These are phyloP conservation scores for Arthroderma sp. DNA, from an alignment of 2,329 filamentous ascomycete species.

Conservation along the genomic window DNA sequence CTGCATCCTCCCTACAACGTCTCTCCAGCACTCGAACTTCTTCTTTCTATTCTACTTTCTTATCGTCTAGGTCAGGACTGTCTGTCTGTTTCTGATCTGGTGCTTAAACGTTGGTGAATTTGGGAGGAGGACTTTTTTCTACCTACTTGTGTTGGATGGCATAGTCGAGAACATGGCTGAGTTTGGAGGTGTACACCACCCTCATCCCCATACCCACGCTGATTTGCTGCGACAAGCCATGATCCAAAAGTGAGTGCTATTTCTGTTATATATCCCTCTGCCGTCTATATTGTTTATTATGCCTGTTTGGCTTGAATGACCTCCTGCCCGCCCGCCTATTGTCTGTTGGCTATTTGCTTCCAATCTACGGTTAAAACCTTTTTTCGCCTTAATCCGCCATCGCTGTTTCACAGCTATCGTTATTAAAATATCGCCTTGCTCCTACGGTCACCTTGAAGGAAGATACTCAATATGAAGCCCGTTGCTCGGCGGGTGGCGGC, in stretches of 20 bases:
- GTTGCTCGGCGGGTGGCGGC: no score
- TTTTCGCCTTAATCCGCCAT: neutral
- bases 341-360: slow-evolving; percentile 1
- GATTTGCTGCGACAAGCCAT: slow-evolving; percentile 47
- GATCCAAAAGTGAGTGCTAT: slow-evolving; percentile 42
- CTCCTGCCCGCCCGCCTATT: neutral
- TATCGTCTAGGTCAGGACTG: no score
- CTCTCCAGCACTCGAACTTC: no score
- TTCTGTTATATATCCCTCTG: neutral
- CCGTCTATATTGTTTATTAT: neutral
- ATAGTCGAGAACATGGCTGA: slow-evolving; percentile 27
- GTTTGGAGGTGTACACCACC: slow-evolving; percentile 32
- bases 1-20: no score
- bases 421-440: slow-evolving; percentile 1
- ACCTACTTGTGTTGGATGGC: slow-evolving; percentile 19
- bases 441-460: neutral
- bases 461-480: no score
- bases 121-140: slow-evolving; percentile 2
- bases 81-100: no score
- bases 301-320: neutral
- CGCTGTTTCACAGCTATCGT: slow-evolving; percentile 2
- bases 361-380: neutral
- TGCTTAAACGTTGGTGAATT: neutral
- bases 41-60: no score
- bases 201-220: slow-evolving; percentile 35